Base-by-base conservation (phyloP, 163 green algal species). In the Scenedesmus sp. region DNA sequence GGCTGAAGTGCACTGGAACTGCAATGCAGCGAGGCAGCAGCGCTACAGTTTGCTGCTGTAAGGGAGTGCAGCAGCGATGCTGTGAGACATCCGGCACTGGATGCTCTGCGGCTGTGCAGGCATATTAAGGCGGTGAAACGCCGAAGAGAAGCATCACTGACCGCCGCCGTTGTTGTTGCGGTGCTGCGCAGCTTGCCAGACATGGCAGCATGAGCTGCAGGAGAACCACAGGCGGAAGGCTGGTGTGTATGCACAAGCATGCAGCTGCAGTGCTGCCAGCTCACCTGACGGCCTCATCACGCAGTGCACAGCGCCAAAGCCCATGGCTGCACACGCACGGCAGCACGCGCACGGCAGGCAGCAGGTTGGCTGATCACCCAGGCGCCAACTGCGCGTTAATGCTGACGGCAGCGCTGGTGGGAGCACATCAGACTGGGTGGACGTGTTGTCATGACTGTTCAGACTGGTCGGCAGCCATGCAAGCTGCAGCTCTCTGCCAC, bases 281-380 rank as follows among this genome's bases (percentile, higher is more conserved):
- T 46, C 42, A 86, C 61, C 56, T 61, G 76, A 93, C 53, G 85
- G 53, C 7, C 85, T 88, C 83, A 95, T 94, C 80, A 99, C 95
- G 89, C 96, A 94, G 91, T 99, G 96, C 13, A 99, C 81, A 2
- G 93, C 90, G 2, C 96, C 97, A 85, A 96, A 96, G 4, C 97
- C 97, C 80, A 99, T 89, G 10, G 96, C 96, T 97, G 93, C 90
- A 92, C 65, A 76, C 13, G n/a, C 15, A 82, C 3, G 26, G 80
- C 18, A 87, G 3, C 83, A 51, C 4, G 53, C 46, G 42, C 18
- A 26, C 26, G 81, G 56, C 59, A 53, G 13, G 76, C 76, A 18
- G 26, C 43, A 61, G 43, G 24, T 24, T 61, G 43, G 79, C 10
- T 43, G 24, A 35, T 18, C 7, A 40, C 30, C 65, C 65, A 37